Evolutionary conservation across 179 eudicot genomes (phyloP).

Genomic region (Vitellaria paradoxa): DNA sequence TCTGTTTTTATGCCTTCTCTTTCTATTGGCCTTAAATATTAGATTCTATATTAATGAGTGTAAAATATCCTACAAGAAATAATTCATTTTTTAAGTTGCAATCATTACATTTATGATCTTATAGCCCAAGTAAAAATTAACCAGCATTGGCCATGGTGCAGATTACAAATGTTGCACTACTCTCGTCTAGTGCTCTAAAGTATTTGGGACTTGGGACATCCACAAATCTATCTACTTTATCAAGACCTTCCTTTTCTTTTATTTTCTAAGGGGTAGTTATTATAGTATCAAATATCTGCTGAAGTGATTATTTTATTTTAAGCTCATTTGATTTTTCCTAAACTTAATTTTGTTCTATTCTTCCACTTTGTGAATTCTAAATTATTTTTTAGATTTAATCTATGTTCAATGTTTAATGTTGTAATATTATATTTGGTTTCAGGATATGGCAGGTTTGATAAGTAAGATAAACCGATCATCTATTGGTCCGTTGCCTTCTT

Average conservation of each 20-base stretch:
- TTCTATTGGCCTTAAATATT: no score
- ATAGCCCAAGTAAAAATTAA: no score
- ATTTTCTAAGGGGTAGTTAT: not conserved
- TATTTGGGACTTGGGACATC: not conserved
- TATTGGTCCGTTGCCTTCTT: constrained; percentile 94
- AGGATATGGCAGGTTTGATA: constrained; percentile 99
- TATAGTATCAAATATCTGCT: not conserved
- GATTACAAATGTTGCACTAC: no score
- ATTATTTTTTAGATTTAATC: constrained; percentile 1
- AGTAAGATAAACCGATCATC: constrained; percentile 96
- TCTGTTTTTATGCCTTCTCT: no score
- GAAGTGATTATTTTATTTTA: not conserved
- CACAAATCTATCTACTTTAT: not conserved
- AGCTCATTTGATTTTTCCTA: not conserved
- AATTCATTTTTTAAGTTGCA: no score
- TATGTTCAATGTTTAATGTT: constrained; percentile 7
- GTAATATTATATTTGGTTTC: constrained; percentile 25
- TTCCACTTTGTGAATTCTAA: not conserved
- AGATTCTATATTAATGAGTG: no score
- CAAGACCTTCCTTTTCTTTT: not conserved
- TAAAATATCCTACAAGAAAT: no score
- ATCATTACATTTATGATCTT: no score
- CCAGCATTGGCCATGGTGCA: no score
- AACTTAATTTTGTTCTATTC: no score
- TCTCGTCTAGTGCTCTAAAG: no score